Conservation (phyloP, 2,329 filamentous ascomycete genomes). For the Fulvia fulva region DNA sequence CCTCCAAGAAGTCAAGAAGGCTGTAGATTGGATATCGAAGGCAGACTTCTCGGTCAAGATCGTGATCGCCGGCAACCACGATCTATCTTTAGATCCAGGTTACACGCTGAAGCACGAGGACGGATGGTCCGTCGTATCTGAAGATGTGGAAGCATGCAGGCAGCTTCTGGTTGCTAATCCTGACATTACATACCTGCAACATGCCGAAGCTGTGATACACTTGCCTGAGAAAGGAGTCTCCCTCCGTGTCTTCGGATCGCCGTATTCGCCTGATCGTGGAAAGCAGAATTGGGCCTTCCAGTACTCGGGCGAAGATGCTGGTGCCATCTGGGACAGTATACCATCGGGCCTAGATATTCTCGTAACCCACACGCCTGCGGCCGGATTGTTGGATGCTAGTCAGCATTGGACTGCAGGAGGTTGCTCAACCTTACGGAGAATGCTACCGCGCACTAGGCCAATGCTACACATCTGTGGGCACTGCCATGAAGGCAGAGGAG, state of each 20-base stretch:
- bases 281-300: slow-evolving; percentile 61
- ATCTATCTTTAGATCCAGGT: slow-evolving; percentile 60
- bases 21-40: slow-evolving; percentile 63
- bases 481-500: slow-evolving; percentile 65
- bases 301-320: slow-evolving; percentile 47
- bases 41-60: slow-evolving; percentile 67
- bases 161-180: slow-evolving; percentile 48
- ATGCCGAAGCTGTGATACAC: slow-evolving; percentile 52
- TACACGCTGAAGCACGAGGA: slow-evolving; percentile 28
- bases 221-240: slow-evolving; percentile 58
- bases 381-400: slow-evolving; percentile 53
- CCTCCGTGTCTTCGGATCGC: slow-evolving; percentile 69
- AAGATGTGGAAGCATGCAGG: slow-evolving; percentile 54
- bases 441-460: slow-evolving; percentile 60
- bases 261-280: slow-evolving; percentile 51
- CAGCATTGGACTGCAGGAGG: slow-evolving; percentile 46
- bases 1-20: slow-evolving; percentile 53
- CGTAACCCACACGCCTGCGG: slow-evolving; percentile 67
- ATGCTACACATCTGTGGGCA: slow-evolving; percentile 67
- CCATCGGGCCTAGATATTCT: slow-evolving; percentile 62
- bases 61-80: slow-evolving; percentile 73
- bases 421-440: slow-evolving; percentile 56
- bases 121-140: slow-evolving; percentile 20
- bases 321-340: slow-evolving; percentile 57
- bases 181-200: slow-evolving; percentile 62